phyloP scores from a whole-genome alignment of 2,329 filamentous ascomycete genomes.

The Graphiopsis chlorocephala region DNA sequence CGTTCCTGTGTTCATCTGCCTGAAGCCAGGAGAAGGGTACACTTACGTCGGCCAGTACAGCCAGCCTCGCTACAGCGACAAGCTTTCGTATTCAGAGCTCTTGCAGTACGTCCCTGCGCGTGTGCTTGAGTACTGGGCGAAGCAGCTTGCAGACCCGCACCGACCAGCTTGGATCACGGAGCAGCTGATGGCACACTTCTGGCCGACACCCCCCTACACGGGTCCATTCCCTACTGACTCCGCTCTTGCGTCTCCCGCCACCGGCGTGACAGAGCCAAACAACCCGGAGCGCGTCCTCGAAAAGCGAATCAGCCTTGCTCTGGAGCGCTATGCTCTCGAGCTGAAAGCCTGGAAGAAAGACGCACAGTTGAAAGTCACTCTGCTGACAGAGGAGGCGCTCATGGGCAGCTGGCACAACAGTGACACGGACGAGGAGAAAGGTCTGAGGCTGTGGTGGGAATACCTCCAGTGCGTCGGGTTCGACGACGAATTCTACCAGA shows the following conservation, averaged over 20 bases:
- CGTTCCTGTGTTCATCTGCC: slow-evolving; percentile 43
- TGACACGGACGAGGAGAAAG: slow-evolving; percentile 40
- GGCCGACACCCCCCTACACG: slow-evolving; percentile 39
- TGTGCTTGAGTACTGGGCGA: slow-evolving; percentile 39
- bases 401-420: slow-evolving; percentile 41
- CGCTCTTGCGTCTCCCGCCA: slow-evolving; percentile 17
- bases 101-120: slow-evolving; percentile 36
- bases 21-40: slow-evolving; percentile 30
- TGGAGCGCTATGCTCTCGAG: slow-evolving; percentile 36
- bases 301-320: slow-evolving; percentile 30
- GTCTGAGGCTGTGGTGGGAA: slow-evolving; percentile 48
- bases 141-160: slow-evolving; percentile 33
- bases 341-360: slow-evolving; percentile 43
- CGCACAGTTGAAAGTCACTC: slow-evolving; percentile 33
- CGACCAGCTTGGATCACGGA: slow-evolving; percentile 45
- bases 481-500: slow-evolving; percentile 42
- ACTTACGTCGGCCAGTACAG: slow-evolving; percentile 47
- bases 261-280: slow-evolving; percentile 11
- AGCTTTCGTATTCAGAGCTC: slow-evolving; percentile 43
- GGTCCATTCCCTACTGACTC: slow-evolving; percentile 33
- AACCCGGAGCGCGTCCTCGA: slow-evolving; percentile 17
- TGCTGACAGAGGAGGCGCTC: slow-evolving; percentile 39
- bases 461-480: slow-evolving; percentile 46
- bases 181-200: slow-evolving; percentile 42
- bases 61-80: slow-evolving; percentile 44